phyloP scores from a whole-genome alignment of 257 asterid genomes.

The Scutellaria galericulata region DNA sequence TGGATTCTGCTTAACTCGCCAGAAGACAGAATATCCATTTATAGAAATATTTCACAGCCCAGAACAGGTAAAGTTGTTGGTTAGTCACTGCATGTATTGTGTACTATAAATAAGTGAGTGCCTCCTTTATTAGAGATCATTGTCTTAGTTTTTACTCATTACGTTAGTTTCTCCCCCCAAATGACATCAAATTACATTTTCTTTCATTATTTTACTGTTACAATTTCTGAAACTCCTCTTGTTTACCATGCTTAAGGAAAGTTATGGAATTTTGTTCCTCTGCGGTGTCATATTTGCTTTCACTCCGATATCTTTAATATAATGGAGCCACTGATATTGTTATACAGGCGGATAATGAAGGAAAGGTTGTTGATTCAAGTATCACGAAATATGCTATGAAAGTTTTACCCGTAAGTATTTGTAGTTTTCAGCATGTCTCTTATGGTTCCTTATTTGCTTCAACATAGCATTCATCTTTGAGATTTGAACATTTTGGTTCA shows the following conservation, averaged over 20 bases:
- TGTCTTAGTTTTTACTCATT: background rate
- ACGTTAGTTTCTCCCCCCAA: background rate
- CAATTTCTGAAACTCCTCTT: background rate
- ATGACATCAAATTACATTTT: background rate
- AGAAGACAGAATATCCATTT: slow-evolving; percentile 88
- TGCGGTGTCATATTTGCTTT: background rate
- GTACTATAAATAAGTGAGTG: slow-evolving; percentile 1
- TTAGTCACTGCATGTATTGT: background rate
- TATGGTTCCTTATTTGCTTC: slow-evolving; percentile 18
- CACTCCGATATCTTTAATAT: background rate
- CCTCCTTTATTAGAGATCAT: background rate
- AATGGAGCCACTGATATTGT: slow-evolving; percentile 17
- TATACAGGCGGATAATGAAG: slow-evolving; percentile 69
- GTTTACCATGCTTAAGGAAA: slow-evolving; percentile 7
- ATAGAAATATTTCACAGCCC: slow-evolving; percentile 88
- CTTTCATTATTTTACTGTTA: slow-evolving; percentile 5
- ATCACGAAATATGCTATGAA: slow-evolving; percentile 72
- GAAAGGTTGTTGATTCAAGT: slow-evolving; percentile 72
- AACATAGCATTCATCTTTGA: background rate
- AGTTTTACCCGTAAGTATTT: slow-evolving; percentile 82
- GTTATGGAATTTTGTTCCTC: background rate
- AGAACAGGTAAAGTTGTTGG: slow-evolving; percentile 61
- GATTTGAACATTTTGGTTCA: background rate
- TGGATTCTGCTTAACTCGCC: slow-evolving; percentile 93
- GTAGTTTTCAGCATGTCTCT: background rate